Evolutionary conservation across 2,329 filamentous ascomycete genomes (phyloP).

Genomic region (Didymella lethalis): DNA sequence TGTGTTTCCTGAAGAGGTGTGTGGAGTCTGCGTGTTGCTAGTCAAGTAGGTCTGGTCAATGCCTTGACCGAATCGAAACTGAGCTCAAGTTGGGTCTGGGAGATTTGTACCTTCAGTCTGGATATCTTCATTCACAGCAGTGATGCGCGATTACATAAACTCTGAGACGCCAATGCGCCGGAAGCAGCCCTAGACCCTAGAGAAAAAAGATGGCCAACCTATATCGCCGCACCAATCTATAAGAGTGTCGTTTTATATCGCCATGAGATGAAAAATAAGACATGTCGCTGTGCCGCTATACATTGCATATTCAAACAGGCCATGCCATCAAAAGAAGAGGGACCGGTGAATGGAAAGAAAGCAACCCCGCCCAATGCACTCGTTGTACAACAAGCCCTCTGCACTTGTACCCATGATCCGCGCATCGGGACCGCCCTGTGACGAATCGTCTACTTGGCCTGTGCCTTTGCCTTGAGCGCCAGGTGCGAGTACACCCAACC

Average conservation of each 20-base stretch:
- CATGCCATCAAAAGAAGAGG: conserved; percentile 5
- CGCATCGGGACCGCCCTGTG: conserved; percentile 4
- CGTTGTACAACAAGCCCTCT: conserved; percentile 18
- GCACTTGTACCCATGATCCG: conserved; percentile 9
- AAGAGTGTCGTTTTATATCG: conserved; percentile 16
- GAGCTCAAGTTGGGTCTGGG: background rate
- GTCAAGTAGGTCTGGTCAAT: background rate
- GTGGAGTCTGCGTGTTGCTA: background rate
- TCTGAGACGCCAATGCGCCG: conserved; percentile 11
- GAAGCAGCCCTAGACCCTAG: conserved; percentile 11
- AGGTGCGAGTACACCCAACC: conserved; percentile 57
- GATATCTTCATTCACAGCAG: conserved; percentile 8
- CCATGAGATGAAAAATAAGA: conserved; percentile 12
- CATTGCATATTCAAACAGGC: conserved; percentile 22
- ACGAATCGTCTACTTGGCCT: conserved; percentile 33
- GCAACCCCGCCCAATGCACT: conserved; percentile 19
- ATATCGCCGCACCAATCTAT: conserved; percentile 17
- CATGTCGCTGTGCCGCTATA: conserved; percentile 19
- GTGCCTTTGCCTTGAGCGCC: conserved; percentile 48
- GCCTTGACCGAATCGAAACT: background rate
- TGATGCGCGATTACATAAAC: conserved; percentile 16
- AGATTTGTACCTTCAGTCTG: background rate
- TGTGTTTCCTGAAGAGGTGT: background rate
- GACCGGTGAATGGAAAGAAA: background rate
- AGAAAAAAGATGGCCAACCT: conserved; percentile 13